phyloP scores from a whole-genome alignment of 2,329 filamentous ascomycete species.

The Lachnellula hyalina region DNA sequence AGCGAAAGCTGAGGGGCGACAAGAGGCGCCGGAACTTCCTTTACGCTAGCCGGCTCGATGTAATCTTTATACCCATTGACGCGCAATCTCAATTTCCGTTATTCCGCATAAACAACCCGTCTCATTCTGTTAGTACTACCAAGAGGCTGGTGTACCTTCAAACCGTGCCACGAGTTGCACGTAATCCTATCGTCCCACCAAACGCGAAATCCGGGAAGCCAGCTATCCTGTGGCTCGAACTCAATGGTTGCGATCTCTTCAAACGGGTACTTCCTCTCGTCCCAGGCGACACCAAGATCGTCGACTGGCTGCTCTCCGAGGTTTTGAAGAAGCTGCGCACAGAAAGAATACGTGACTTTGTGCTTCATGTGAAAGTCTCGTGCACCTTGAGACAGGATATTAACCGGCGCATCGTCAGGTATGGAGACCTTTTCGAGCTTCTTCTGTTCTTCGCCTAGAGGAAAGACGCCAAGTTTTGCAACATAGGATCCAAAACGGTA shows the following conservation, averaged over 20 bases:
- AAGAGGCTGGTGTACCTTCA: constrained; percentile 14
- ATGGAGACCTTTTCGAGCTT: constrained; percentile 6
- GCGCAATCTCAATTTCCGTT: constrained; percentile 15
- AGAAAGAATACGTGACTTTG: constrained; percentile 16
- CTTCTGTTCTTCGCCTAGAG: constrained; percentile 11
- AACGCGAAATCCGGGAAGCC: constrained; percentile 14
- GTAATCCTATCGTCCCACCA: constrained; percentile 21
- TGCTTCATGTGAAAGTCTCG: constrained; percentile 14
- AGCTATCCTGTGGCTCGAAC: constrained; percentile 16
- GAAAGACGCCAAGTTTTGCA: constrained; percentile 17
- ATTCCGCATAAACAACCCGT: constrained; percentile 17
- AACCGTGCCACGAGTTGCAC: constrained; percentile 13
- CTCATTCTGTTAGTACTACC: constrained; percentile 17
- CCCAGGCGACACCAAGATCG: constrained; percentile 13
- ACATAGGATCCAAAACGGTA: constrained; percentile 16
- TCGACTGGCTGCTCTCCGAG: constrained; percentile 14
- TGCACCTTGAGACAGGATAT: constrained; percentile 12
- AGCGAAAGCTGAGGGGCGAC: neutral
- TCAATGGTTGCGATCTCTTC: constrained; percentile 16
- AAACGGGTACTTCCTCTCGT: constrained; percentile 13
- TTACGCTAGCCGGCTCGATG: constrained; percentile 13
- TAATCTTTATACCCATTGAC: constrained; percentile 19
- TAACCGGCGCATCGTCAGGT: constrained; percentile 14
- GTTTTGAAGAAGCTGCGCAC: constrained; percentile 15
- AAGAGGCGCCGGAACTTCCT: constrained; percentile 8